Conservation (phyloP, 495 filamentous ascomycete species). For the Hypoxylon perforatum region DNA sequence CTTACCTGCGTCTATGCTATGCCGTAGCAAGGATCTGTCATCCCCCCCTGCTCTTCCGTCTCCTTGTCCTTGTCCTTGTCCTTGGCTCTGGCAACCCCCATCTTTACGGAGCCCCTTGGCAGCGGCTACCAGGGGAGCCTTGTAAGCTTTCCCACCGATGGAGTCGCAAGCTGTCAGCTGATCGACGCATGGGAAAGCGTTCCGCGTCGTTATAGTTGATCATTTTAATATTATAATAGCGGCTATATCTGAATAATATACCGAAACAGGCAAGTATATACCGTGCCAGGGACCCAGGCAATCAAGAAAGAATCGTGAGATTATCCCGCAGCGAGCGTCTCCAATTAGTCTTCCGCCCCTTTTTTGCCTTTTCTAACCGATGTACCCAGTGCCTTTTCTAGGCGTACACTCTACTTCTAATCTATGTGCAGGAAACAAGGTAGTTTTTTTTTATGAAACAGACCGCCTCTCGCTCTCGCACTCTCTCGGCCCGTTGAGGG, state of each 20-base stretch:
- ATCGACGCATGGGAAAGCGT: constrained; percentile 36
- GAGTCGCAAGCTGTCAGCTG: constrained; percentile 35
- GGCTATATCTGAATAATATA: constrained; percentile 37
- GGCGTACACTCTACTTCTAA: constrained; percentile 37
- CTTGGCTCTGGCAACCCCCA: constrained; percentile 15
- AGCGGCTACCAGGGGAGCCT: constrained; percentile 17
- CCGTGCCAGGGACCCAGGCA: constrained; percentile 20
- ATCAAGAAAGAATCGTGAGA: constrained; percentile 34
- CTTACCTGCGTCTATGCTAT: constrained; percentile 14
- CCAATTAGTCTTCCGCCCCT: constrained; percentile 31
- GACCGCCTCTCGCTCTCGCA: constrained; percentile 33
- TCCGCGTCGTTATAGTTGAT: constrained; percentile 17
- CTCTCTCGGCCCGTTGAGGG: constrained; percentile 42
- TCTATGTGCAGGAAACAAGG: constrained; percentile 41
- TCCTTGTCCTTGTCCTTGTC: neutral
- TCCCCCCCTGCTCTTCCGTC: constrained; percentile 4
- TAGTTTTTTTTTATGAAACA: constrained; percentile 32
- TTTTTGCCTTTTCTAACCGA: constrained; percentile 42
- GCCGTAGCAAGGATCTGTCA: constrained; percentile 30
- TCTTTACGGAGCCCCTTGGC: constrained; percentile 34
- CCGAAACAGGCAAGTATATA: constrained; percentile 44
- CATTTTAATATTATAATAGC: constrained; percentile 30
- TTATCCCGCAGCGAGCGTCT: constrained; percentile 37
- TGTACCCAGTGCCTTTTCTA: constrained; percentile 27
- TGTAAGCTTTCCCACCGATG: constrained; percentile 17